These are phyloP conservation scores for Xylaria sp. DNA, from an alignment of 2,329 filamentous ascomycete species.

Conservation along the genomic window DNA sequence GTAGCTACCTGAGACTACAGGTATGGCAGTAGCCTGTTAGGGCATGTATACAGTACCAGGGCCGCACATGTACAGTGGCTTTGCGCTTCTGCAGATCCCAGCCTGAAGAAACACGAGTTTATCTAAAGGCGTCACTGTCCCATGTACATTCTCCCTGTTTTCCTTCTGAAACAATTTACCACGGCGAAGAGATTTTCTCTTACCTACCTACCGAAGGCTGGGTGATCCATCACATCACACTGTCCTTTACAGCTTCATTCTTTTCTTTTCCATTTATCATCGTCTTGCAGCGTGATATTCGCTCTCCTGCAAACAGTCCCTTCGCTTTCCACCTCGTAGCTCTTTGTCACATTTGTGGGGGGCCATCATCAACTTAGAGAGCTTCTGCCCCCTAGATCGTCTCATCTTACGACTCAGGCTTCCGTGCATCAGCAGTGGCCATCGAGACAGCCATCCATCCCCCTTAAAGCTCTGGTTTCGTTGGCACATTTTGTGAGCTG, in stretches of 20 bases:
- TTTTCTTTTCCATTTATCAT: conserved; percentile 31
- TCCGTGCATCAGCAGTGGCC: conserved; percentile 11
- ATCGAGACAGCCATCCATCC: conserved; percentile 17
- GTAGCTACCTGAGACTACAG: background rate
- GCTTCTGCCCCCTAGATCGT: conserved; percentile 39
- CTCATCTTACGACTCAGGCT: conserved; percentile 10
- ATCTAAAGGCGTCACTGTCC: conserved; percentile 41
- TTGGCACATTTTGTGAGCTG: background rate
- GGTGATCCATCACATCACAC: conserved; percentile 44
- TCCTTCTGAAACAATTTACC: conserved; percentile 44
- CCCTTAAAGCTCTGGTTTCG: conserved; percentile 2
- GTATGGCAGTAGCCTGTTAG: background rate
- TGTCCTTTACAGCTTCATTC: conserved; percentile 30
- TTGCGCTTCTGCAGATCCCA: conserved; percentile 36
- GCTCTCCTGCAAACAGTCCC: conserved; percentile 41
- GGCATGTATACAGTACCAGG: conserved; percentile 7
- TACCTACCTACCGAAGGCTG: conserved; percentile 39
- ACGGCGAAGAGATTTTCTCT: conserved; percentile 42
- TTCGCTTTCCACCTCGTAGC: conserved; percentile 36
- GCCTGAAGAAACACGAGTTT: conserved; percentile 46
- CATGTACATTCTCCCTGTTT: conserved; percentile 40
- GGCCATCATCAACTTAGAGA: conserved; percentile 31
- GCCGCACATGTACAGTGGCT: conserved; percentile 14
- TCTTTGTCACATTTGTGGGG: conserved; percentile 43
- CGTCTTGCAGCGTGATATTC: conserved; percentile 25